Evolutionary conservation across 2,329 filamentous ascomycete genomes (phyloP), one percentile per base, ranked within the genome.

Genomic region (Periconia sp.): DNA sequence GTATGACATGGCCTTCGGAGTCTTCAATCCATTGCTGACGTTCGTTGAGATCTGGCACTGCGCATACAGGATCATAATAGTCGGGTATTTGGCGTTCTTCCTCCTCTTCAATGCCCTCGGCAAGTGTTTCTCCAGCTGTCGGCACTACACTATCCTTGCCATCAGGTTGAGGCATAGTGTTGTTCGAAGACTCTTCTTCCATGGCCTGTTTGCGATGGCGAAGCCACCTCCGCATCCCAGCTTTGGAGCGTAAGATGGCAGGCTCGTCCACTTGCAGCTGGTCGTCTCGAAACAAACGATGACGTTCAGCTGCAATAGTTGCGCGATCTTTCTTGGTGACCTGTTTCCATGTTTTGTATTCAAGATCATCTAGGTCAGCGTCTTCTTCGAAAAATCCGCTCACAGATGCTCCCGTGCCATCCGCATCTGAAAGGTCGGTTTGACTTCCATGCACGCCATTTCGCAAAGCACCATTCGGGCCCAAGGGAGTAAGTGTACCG

Each of bases 261-360:
- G 92, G 91, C 57, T 95, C 91, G 30, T 99, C 94, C 0, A 83
- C 74, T 68, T 97, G 96, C 47, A 99, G 80, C 65, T 87, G 90
- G 64, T 92, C 88, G 47, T 88, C 89, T 56, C 88, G 89, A 76
- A 99, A 96, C 14, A 99, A 83, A 40, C 89, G 85, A 72, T 92
- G 87, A 31, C 94, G 85, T 70, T 96, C 91, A 59, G 92, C 91
- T 54, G 94, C 89, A 49, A 93, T 85, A 20, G 89, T 79, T 3
- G 94, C 94, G 57, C 94, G 87, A 66, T 96, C 92, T 71, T 94
- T 97, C 76, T 97, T 97, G 1, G 94, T 99, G 41, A 96, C 91
- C 74, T 97, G 93, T 77, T 97, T 99, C 94, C 95, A 99, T 35
- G 94, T 90, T 72, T 95, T 96, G 77, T 94, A 96, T 69, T 97